Base-by-base conservation (phyloP, 2,329 filamentous ascomycete genomes). In the Alternaria sp. region DNA sequence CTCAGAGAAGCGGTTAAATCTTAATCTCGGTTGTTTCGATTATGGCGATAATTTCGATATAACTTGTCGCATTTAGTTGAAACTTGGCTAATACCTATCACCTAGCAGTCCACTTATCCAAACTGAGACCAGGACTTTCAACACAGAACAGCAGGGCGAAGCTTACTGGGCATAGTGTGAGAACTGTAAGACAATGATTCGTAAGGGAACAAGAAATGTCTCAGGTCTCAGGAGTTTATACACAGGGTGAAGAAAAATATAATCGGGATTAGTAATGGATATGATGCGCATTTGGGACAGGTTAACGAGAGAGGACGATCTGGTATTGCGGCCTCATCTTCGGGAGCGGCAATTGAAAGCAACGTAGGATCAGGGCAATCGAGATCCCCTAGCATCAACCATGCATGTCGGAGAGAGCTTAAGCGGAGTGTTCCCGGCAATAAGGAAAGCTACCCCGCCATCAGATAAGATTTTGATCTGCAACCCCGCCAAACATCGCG, bases 381-480 rank as follows among this genome's bases (percentile, higher is more conserved):
- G 17, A 24, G 4, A 10, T n/a, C 3, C 29, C 11, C 13, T 17
- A 13, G 37, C 37, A 4, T 40, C 36, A 3, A 39, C 21, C 21
- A 7, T 24, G 14, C 24, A 14, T 14, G 21, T 21, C 13, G 17
- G 39, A 41, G 39, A 41, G 37, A 21, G 11, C 42, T 33, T 4
- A 39, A 5, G 4, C 17, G 46, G 34, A 28, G 36, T 21, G 9
- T 9, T 1, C 4, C 34, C 46, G 48, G 26, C 48, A 5, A 28
- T 2, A 1, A 10, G 17, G n/a, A 21, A 46, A 39, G 42, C 34
- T 55, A 58, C 56, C 56, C 56, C 56, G 34, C 56, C 51, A 58
- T 58, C 56, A 51, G 56, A 58, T 58, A 50, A 54, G 56, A 53
- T 44, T 54, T 28, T 40, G 31, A 42, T 36, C 53, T 36, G 6